These are phyloP conservation scores for Macrolepiota dolichaula DNA, from an alignment of 768 basidiomycete species.

Conservation along the genomic window DNA sequence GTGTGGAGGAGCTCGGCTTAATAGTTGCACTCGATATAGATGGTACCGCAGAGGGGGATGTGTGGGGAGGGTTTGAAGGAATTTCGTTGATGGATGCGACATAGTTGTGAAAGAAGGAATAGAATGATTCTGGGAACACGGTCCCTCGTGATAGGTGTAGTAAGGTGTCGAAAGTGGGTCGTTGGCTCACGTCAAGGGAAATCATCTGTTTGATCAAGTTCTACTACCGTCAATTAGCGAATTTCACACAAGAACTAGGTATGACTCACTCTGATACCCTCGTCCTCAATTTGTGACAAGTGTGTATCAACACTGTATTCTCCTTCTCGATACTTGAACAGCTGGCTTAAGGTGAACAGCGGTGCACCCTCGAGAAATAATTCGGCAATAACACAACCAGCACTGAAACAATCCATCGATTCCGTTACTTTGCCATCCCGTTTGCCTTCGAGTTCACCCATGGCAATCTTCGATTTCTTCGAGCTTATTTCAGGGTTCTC, in stretches of 20 bases:
- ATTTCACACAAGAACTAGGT: background rate
- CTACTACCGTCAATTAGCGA: constrained; percentile 42
- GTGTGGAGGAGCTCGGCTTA: constrained; percentile 28
- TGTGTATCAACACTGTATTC: constrained; percentile 74
- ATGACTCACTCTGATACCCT: constrained; percentile 69
- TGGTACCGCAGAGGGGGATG: constrained; percentile 30
- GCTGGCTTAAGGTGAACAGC: constrained; percentile 89
- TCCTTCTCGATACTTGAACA: constrained; percentile 91
- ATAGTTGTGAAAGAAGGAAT: constrained; percentile 92
- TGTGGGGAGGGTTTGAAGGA: constrained; percentile 42
- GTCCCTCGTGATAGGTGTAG: constrained; percentile 71
- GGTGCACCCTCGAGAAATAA: constrained; percentile 93
- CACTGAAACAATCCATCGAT: constrained; percentile 96
- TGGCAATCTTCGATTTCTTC: constrained; percentile 54
- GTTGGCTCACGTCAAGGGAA: constrained; percentile 64
- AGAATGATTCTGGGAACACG: constrained; percentile 91
- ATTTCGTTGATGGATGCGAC: constrained; percentile 76
- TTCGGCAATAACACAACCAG: constrained; percentile 93
- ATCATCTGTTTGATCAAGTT: constrained; percentile 90
- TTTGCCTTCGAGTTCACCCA: constrained; percentile 57
- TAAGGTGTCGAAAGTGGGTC: constrained; percentile 81
- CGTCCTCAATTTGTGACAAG: constrained; percentile 75
- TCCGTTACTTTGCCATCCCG: constrained; percentile 85
- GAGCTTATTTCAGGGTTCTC: constrained; percentile 67
- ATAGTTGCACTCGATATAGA: constrained; percentile 28